Conservation (phyloP, 257 asterid genomes). For the Capsicum baccatum region DNA sequence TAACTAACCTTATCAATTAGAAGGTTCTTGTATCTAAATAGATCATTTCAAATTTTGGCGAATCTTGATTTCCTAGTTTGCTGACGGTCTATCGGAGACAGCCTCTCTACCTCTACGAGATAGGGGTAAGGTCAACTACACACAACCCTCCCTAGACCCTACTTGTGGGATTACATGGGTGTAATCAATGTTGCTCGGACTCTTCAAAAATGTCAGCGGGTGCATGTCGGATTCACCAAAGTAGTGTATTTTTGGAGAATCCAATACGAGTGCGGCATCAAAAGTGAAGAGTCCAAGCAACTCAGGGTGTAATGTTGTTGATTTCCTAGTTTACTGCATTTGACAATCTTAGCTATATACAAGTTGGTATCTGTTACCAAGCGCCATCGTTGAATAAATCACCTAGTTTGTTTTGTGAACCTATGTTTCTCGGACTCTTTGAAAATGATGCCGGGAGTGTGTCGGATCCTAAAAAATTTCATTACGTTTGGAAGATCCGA, state of each 20-base stretch:
- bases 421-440: not conserved
- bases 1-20: not conserved
- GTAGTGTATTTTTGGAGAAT: too few species aligned
- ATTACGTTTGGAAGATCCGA: not conserved
- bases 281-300: too few species aligned
- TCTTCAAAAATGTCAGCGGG: too few species aligned
- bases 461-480: not conserved
- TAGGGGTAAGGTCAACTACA: too few species aligned
- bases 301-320: too few species aligned
- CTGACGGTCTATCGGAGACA: too few species aligned
- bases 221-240: too few species aligned
- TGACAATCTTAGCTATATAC: not conserved
- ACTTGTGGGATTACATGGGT: too few species aligned
- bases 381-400: not conserved
- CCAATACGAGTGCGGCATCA: too few species aligned
- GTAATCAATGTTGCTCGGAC: too few species aligned
- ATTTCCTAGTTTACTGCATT: not conserved
- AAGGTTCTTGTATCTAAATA: not conserved
- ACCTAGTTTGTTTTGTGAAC: not conserved
- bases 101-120: too few species aligned
- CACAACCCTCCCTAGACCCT: too few species aligned
- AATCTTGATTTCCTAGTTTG: not conserved
- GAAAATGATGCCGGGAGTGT: not conserved
- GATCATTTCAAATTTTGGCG: not conserved
- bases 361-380: not conserved